Evolutionary conservation across 257 asterid genomes (phyloP), one percentile per base, ranked within the genome.

Genomic region (Capsicum rhomboideum): DNA sequence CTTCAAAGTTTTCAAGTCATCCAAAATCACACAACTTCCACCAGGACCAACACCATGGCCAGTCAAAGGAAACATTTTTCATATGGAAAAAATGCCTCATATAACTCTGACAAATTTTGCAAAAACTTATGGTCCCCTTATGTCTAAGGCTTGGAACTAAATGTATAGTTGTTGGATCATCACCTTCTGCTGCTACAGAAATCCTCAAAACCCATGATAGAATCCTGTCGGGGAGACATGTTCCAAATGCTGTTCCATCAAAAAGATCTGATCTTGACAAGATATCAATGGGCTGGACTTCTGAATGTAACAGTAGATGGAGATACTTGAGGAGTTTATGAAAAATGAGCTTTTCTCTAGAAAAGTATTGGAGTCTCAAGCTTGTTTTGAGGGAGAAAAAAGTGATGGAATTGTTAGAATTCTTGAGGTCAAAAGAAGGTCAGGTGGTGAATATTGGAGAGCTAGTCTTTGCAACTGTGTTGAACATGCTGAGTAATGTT

Each of bases 21-120:
- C 78, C 3, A 59, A 77, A 10, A 10, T 10, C 14, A 71, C 86
- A 3, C 86, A 67, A 9, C 89, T 90, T 64, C 93, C 95, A 42
- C 93, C 93, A 23, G 93, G 93, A 29, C 95, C 95, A 82, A 80
- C 82, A 58, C 87, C 91, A 83, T 90, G 92, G 92, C 93, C 94
- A 14, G 18, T 91, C 82, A 4, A 90, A 8, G 88, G 90, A 82
- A 89, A 87, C 58, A 75, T 92, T 53, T 74, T 49, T 68, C 87
- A 83, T 56, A 50, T 86, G 66, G 82, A 75, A 23, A 72, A 84
- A 53, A 29, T 16, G 28, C 66, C 86, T 71, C 92, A 87, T 37
- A 18, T 88, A 8, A 16, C 86, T 16, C 85, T 92, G 4, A 13
- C 90, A 46, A 67, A 71, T 1, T 86, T 88, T 12, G 87, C 92